Base-by-base conservation (phyloP, 208 protist species). In the Hexamita inflata region DNA sequence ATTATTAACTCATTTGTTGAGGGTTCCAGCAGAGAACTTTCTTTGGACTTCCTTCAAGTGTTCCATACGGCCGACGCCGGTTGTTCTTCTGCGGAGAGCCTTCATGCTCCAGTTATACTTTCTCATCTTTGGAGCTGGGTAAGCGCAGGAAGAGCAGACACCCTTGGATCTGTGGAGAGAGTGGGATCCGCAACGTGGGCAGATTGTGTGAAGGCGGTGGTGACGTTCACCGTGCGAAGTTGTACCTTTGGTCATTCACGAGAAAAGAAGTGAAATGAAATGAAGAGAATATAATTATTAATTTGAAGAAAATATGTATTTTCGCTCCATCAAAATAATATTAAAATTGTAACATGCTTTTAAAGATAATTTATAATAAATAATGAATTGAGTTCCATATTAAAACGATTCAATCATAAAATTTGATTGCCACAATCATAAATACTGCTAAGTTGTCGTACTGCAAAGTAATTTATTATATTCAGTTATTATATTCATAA, bases 111-210 rank as follows among this genome's bases (percentile, higher is more conserved):
- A 98, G 87, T 95, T 93, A 90, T 84, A 90, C 45, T 73, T 90
- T 78, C 96, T 88, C 80, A 91, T 90, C 78, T 90, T 91, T 40
- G 94, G 80, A 58, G 89, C 85, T 59, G 96, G 96, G 88, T 92
- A 99, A 68, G 88, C 93, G 86, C 96, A 99, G 66, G 93, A 90
- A 79, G 89, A 88, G 87, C 96, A 99, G 39, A 82, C 88, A 82
- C 90, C 84, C 90, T 96, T 96, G 89, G 97, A 92, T 66, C 94
- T 87, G 86, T 98, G 94, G 86, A 91, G 98, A 19, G 93, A 86
- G 77, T 92, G 88, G 64, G 85, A 81, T 64, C 93, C 94, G 85
- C 96, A 99, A 82, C 96, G 89, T 75, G 87, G 84, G 90, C 96
- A 99, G 73, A 94, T 82, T 75, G 89, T 93, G 90, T 98, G 95